Conservation (phyloP, 2,329 filamentous ascomycete species). For the Fusarium mangiferae region DNA sequence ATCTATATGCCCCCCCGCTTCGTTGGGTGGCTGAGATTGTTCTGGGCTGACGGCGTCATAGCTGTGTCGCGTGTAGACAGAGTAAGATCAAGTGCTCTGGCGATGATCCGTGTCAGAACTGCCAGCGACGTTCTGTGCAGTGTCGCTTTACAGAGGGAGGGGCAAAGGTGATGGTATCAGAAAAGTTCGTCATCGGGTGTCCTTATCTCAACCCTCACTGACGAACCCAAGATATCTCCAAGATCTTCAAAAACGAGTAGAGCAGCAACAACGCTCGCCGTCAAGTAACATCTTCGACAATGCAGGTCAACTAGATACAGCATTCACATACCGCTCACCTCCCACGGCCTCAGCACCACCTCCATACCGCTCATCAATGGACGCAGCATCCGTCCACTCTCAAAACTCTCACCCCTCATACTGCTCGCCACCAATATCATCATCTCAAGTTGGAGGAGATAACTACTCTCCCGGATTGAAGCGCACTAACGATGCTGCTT, state of each 20-base stretch:
- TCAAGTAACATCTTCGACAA: constrained; percentile 3
- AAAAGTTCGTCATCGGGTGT: constrained; percentile 41
- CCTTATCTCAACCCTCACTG: background rate
- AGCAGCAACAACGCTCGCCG: constrained; percentile 25
- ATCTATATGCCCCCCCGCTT: background rate
- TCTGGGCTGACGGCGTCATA: constrained; percentile 14
- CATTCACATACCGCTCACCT: constrained; percentile 21
- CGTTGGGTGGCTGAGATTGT: background rate
- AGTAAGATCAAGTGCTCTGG: constrained; percentile 52
- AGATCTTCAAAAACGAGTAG: constrained; percentile 38
- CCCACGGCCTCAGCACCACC: constrained; percentile 18
- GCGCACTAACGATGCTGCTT: constrained; percentile 24
- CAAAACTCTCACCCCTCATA: constrained; percentile 17
- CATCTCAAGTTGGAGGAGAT: background rate
- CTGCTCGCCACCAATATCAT: constrained; percentile 15
- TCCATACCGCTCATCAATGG: constrained; percentile 28
- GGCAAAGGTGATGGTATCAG: constrained; percentile 46
- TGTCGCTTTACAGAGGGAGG: constrained; percentile 48
- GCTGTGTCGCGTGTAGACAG: constrained; percentile 47
- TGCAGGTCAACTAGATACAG: background rate
- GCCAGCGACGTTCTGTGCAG: constrained; percentile 43
- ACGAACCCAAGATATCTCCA: constrained; percentile 38
- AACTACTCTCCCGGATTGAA: constrained; percentile 14
- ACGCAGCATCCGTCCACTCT: constrained; percentile 7
- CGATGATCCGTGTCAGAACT: constrained; percentile 48